Conservation (phyloP, 1,284 basidiomycete species). For the Stereum hirsutum region DNA sequence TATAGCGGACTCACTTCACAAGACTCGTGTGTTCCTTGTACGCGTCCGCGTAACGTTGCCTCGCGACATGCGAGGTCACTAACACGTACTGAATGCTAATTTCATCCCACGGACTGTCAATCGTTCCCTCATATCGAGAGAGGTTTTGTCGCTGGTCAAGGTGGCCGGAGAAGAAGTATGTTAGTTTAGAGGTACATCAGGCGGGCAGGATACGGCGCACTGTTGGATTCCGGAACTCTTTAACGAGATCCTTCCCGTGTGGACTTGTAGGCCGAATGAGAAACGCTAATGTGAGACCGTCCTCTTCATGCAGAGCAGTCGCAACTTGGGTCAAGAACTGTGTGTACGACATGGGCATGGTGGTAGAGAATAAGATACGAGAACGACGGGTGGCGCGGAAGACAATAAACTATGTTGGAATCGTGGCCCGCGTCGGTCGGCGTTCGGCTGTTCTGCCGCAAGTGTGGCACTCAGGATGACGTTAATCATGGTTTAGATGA, state of each 20-base stretch:
- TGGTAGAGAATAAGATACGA: no score
- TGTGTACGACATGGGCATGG: constrained; percentile 41
- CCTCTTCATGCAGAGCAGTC: constrained; percentile 49
- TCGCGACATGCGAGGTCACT: constrained; percentile 59
- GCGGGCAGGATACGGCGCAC: constrained; percentile 22
- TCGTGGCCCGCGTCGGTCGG: no score
- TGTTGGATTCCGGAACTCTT: constrained; percentile 60
- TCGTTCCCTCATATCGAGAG: constrained; percentile 49
- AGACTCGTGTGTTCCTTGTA: constrained; percentile 68
- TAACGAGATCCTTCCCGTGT: constrained; percentile 64
- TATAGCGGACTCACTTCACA: constrained; percentile 40
- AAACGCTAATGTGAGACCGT: constrained; percentile 61
- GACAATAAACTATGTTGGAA: no score
- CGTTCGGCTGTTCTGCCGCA: no score
- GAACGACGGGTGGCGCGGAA: no score
- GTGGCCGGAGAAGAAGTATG: no score
- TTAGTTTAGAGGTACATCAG: not conserved
- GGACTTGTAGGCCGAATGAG: constrained; percentile 65
- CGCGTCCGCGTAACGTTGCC: constrained; percentile 55
- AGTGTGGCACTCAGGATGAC: no score
- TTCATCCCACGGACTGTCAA: constrained; percentile 73
- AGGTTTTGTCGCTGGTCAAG: constrained; percentile 44
- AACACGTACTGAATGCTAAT: constrained; percentile 73
- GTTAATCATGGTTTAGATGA: no score
- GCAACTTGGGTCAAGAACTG: constrained; percentile 53